phyloP scores from a whole-genome alignment of 2,329 filamentous ascomycete genomes.

The Dryadomyces quercus-mongolicae region DNA sequence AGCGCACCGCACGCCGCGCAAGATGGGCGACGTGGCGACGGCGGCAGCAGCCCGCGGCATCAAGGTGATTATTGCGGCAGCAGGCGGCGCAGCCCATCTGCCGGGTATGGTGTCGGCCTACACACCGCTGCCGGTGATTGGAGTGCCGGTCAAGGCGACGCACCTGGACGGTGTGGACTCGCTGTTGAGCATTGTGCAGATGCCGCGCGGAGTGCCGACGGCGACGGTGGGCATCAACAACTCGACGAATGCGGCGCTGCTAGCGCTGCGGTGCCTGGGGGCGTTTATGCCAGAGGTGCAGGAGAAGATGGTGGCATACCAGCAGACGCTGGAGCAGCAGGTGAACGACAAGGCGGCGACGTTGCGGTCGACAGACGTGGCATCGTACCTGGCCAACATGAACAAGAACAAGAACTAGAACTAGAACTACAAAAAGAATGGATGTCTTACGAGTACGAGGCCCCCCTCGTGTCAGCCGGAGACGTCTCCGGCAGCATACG shows the following conservation, averaged over 20 bases:
- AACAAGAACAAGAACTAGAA: not conserved
- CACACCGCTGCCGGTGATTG: constrained; percentile 63
- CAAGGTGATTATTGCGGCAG: constrained; percentile 64
- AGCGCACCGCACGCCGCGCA: constrained; percentile 61
- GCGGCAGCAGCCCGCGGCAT: constrained; percentile 53
- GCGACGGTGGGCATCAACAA: constrained; percentile 74
- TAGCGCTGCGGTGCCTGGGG: constrained; percentile 12
- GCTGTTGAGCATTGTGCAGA: constrained; percentile 62
- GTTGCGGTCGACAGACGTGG: constrained; percentile 41
- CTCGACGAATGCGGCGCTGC: constrained; percentile 51
- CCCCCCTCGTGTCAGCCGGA: too few species aligned
- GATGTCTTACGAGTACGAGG: not conserved
- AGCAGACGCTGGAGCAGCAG: constrained; percentile 46
- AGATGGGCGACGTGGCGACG: constrained; percentile 56
- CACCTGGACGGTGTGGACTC: constrained; percentile 61
- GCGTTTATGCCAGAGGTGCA: constrained; percentile 34
- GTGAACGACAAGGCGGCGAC: constrained; percentile 48
- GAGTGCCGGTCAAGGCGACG: constrained; percentile 64
- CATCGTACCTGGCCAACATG: constrained; percentile 15
- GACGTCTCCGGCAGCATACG: too few species aligned
- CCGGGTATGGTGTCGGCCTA: constrained; percentile 66
- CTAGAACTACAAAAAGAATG: too few species aligned
- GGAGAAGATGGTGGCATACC: constrained; percentile 45
- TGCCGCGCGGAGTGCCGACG: constrained; percentile 49
- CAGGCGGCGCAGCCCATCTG: constrained; percentile 60